Evolutionary conservation across 2,329 filamentous ascomycete genomes (phyloP).

Genomic region (Aspergillus sp.): DNA sequence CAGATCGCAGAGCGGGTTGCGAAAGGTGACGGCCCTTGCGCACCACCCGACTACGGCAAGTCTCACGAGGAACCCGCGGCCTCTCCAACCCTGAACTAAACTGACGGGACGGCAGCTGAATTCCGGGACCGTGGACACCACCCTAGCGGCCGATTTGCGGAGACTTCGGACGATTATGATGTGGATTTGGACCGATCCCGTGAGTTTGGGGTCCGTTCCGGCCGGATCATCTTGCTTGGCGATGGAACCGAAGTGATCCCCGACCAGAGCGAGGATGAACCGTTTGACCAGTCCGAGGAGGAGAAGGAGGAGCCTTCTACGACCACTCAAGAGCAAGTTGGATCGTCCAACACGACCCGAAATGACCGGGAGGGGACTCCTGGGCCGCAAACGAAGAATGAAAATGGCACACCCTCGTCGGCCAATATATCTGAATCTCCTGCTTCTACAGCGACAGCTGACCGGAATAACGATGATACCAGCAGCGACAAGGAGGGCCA

Average conservation of each 20-base stretch:
- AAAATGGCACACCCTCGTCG: slow-evolving; percentile 13
- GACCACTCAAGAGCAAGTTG: slow-evolving; percentile 70
- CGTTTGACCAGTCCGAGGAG: slow-evolving; percentile 85
- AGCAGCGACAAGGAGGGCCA: slow-evolving; percentile 12
- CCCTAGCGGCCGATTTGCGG: slow-evolving; percentile 55
- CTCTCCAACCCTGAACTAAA: slow-evolving; percentile 32
- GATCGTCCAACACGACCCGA: slow-evolving; percentile 31
- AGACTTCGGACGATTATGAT: slow-evolving; percentile 56
- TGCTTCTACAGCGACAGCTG: slow-evolving; percentile 24
- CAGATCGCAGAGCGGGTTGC: slow-evolving; percentile 88
- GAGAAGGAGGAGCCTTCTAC: slow-evolving; percentile 60
- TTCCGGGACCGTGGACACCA: slow-evolving; percentile 76
- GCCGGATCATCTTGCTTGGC: slow-evolving; percentile 87
- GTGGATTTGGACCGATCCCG: slow-evolving; percentile 47
- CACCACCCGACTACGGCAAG: slow-evolving; percentile 99
- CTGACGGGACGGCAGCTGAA: slow-evolving; percentile 55
- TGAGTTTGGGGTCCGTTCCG: slow-evolving; percentile 59
- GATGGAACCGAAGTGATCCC: slow-evolving; percentile 90
- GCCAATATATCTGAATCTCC: slow-evolving; percentile 31
- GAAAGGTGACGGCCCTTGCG: slow-evolving; percentile 94
- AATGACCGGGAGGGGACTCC: slow-evolving; percentile 46
- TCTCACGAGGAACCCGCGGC: slow-evolving; percentile 42
- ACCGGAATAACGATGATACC: slow-evolving; percentile 4
- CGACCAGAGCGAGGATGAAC: slow-evolving; percentile 80
- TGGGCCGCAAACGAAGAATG: slow-evolving; percentile 37